phyloP scores from a whole-genome alignment of 805 yeast genomes.

The Saturnispora dispora region DNA sequence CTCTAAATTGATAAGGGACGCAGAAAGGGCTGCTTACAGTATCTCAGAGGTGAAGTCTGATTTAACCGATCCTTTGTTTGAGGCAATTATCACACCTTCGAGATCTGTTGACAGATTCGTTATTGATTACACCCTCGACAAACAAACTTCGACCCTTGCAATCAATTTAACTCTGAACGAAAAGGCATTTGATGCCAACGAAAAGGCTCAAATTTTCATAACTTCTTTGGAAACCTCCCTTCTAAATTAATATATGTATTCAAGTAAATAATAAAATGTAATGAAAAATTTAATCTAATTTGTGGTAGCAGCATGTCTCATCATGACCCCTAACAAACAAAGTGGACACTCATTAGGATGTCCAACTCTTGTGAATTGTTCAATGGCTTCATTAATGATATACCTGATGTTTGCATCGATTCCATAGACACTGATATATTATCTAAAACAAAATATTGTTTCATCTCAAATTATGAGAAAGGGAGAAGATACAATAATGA shows the following conservation, averaged over 20 bases:
- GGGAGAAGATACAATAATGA: slow-evolving; percentile 13
- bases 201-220: slow-evolving; percentile 33
- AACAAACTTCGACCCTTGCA: slow-evolving; percentile 24
- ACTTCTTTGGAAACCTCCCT: slow-evolving; percentile 9
- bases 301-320: not conserved
- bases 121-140: slow-evolving; percentile 22
- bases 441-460: slow-evolving; percentile 8
- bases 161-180: slow-evolving; percentile 30
- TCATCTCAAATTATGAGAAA: slow-evolving; percentile 16
- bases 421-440: slow-evolving; percentile 5
- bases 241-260: not conserved
- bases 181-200: slow-evolving; percentile 37
- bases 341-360: not conserved
- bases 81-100: slow-evolving; percentile 43
- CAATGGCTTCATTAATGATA: slow-evolving; percentile 9
- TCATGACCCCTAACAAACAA: not conserved
- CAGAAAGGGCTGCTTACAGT: slow-evolving; percentile 37
- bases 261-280: not conserved
- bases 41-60: slow-evolving; percentile 28
- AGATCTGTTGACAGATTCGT: slow-evolving; percentile 35
- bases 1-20: slow-evolving; percentile 35
- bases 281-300: not conserved
- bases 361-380: slow-evolving; percentile 4
- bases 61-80: slow-evolving; percentile 51
- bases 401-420: slow-evolving; percentile 13